Evolutionary conservation across 2,329 filamentous ascomycete species (phyloP).

Genomic region (Gaeumannomyces tritici): DNA sequence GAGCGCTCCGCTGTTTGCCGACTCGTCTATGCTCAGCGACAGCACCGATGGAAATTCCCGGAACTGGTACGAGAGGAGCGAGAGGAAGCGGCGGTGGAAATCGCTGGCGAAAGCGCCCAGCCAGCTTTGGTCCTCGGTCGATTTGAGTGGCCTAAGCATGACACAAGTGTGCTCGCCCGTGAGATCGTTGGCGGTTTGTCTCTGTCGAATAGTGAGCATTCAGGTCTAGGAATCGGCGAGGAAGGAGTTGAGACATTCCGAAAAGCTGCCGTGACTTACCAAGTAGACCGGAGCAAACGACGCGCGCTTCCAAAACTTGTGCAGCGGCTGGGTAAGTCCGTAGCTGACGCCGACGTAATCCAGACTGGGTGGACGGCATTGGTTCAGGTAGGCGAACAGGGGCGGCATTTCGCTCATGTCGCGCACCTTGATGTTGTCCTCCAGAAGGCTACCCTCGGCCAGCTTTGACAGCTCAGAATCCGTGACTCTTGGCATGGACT

Average conservation of each 20-base stretch:
- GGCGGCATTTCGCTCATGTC: constrained; percentile 90
- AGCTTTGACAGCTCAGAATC: constrained; percentile 78
- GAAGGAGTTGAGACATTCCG: too few relatives aligned
- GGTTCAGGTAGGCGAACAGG: constrained; percentile 78
- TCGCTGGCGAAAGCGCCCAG: constrained; percentile 84
- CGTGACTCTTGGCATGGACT: constrained; percentile 67
- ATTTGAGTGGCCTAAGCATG: constrained; percentile 77
- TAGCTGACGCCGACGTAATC: constrained; percentile 97
- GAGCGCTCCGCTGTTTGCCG: constrained; percentile 63
- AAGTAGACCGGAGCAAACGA: constrained; percentile 85
- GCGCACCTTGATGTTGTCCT: constrained; percentile 82
- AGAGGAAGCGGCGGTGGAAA: constrained; percentile 89
- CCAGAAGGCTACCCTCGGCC: constrained; percentile 62
- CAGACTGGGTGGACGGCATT: constrained; percentile 68
- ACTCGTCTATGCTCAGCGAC: constrained; percentile 81
- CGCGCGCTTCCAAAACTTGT: constrained; percentile 94
- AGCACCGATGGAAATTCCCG: constrained; percentile 67
- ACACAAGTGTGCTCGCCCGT: constrained; percentile 97
- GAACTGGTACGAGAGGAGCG: constrained; percentile 88
- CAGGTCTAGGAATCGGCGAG: too few relatives aligned
- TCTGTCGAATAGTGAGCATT: constrained; percentile 7
- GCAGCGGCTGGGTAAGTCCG: constrained; percentile 75
- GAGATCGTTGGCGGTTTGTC: constrained; percentile 91
- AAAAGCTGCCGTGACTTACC: not conserved
- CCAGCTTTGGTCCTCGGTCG: constrained; percentile 66